Conservation (phyloP, 352 stramenopile species). For the Globisporangium takayamanum region DNA sequence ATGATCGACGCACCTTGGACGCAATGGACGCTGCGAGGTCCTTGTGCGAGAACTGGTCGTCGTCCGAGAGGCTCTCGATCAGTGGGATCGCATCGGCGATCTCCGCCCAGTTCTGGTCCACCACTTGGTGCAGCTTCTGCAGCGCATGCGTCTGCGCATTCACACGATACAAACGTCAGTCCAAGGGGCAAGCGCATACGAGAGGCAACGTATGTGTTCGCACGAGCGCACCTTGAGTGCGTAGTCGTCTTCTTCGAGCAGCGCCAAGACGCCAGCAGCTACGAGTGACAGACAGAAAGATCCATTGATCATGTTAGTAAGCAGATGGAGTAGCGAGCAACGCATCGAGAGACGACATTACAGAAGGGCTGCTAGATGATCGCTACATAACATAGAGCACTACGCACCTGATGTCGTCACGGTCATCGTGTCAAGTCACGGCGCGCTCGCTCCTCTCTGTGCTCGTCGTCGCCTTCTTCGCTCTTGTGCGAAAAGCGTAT, state of each 20-base stretch:
- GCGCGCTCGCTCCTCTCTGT: neutral
- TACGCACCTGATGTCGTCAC: neutral
- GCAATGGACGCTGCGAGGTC: slow-evolving; percentile 90
- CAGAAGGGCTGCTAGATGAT: neutral
- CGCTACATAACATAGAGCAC: neutral
- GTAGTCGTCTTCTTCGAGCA: slow-evolving; percentile 90
- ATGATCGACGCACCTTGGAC: slow-evolving; percentile 52
- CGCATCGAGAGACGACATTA: neutral
- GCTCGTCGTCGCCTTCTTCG: neutral
- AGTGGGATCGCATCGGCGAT: slow-evolving; percentile 88
- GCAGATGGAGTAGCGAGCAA: neutral
- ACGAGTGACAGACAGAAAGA: slow-evolving; percentile 6
- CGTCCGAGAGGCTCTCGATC: slow-evolving; percentile 93
- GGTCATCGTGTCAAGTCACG: neutral
- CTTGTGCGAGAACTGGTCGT: slow-evolving; percentile 85
- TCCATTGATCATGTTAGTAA: neutral
- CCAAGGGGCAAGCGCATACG: neutral
- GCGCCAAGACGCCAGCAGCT: slow-evolving; percentile 85
- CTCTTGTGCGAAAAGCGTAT: neutral
- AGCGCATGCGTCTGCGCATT: slow-evolving; percentile 76
- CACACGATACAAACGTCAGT: slow-evolving; percentile 6
- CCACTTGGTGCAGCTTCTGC: slow-evolving; percentile 88
- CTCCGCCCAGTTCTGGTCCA: slow-evolving; percentile 94
- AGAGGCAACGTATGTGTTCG: neutral
- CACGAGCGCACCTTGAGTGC: slow-evolving; percentile 57